A percentile compares a stretch with the other conserved stretches of the same genome.
These are phyloP conservation scores for Carex myosuroides DNA, from an alignment of 176 grass and related monocot species.

Conservation along the genomic window DNA sequence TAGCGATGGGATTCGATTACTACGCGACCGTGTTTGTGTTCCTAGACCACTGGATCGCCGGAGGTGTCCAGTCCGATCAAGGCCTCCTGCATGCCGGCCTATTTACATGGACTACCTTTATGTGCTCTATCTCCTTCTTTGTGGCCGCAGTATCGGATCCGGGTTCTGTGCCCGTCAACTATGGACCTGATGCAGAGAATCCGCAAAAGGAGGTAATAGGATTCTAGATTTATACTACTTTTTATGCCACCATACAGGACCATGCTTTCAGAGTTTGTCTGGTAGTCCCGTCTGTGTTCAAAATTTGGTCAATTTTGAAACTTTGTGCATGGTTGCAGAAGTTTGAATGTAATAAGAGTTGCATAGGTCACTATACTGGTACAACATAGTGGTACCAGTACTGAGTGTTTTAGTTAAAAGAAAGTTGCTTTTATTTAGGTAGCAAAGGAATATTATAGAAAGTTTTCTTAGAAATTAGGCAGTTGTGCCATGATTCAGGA, in stretches of 20 bases:
- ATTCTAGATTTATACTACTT: not conserved
- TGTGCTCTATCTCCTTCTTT: slow-evolving; percentile 67
- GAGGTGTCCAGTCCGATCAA: slow-evolving; percentile 32
- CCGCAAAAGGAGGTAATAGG: slow-evolving; percentile 45
- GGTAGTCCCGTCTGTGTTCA: not conserved
- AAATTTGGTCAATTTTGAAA: not conserved
- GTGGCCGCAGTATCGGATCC: slow-evolving; percentile 50
- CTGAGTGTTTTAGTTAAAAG: no score
- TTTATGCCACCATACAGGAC: not conserved
- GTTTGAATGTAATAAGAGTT: no score
- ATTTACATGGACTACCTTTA: slow-evolving; percentile 48
- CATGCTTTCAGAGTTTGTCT: not conserved
- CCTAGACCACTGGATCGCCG: slow-evolving; percentile 64
- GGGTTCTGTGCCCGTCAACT: slow-evolving; percentile 44
- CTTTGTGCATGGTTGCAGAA: no score
- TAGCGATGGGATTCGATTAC: slow-evolving; percentile 46
- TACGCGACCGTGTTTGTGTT: slow-evolving; percentile 73
- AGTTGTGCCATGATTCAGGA: no score
- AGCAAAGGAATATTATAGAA: no score
- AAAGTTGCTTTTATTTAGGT: no score
- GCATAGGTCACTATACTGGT: no score
- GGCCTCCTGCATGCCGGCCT: slow-evolving; percentile 40
- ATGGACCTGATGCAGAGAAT: slow-evolving; percentile 55
- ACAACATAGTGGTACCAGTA: no score
- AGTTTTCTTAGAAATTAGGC: no score